A percentile compares a stretch with the other conserved stretches of the same genome.
These are phyloP conservation scores for Solanum chaucha DNA, from an alignment of 257 asterid genomes.

Conservation along the genomic window DNA sequence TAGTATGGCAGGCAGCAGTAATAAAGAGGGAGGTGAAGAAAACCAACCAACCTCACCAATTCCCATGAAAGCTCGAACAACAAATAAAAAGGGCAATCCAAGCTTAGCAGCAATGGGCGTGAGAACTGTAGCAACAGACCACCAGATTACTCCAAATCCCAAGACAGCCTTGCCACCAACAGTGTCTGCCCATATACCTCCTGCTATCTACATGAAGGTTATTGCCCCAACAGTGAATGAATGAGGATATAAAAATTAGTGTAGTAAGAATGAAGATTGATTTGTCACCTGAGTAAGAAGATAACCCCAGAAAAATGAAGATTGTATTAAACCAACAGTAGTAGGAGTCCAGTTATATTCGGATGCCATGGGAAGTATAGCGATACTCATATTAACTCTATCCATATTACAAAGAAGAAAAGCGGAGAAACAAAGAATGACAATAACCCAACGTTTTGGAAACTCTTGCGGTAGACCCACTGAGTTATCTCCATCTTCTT, in stretches of 20 bases:
- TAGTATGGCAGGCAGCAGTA: not conserved
- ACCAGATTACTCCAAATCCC: constrained; percentile 93
- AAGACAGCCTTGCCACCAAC: constrained; percentile 84
- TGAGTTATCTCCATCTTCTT: constrained; percentile 5
- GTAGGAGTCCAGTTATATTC: constrained; percentile 73
- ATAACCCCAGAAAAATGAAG: constrained; percentile 92
- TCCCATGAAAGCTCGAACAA: constrained; percentile 90
- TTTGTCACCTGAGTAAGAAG: constrained; percentile 79
- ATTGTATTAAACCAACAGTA: constrained; percentile 85
- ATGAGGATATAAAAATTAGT: not conserved
- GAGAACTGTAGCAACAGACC: constrained; percentile 77
- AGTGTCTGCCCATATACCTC: constrained; percentile 96
- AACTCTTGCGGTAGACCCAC: constrained; percentile 42
- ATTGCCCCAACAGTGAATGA: not conserved
- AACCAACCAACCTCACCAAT: constrained; percentile 89
- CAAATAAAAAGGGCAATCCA: constrained; percentile 78
- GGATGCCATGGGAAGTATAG: constrained; percentile 87
- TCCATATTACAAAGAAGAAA: constrained; percentile 91
- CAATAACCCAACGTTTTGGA: constrained; percentile 86
- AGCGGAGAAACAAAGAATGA: constrained; percentile 72
- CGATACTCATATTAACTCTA: constrained; percentile 95
- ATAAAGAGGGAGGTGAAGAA: not conserved
- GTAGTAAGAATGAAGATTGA: not conserved
- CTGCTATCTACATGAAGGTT: constrained; percentile 53
- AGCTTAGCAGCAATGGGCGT: constrained; percentile 82